Conservation (phyloP, 2,329 filamentous ascomycete genomes). For the Leptodontidium sp. region DNA sequence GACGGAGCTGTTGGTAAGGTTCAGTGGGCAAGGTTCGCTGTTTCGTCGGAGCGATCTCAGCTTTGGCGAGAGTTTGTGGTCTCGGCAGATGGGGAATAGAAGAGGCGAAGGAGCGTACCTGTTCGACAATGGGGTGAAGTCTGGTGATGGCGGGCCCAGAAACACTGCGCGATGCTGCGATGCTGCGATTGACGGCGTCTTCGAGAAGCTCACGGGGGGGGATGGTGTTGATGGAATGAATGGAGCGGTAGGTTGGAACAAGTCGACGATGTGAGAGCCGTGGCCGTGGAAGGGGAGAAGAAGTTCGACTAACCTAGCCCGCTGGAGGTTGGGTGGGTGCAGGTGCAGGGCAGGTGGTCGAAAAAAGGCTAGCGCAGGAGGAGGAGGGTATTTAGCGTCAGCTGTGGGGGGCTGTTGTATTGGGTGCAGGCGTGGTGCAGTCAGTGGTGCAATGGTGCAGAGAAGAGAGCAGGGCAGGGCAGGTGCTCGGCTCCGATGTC, state of each 20-base stretch:
- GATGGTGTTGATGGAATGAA: background rate
- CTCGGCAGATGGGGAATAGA: background rate
- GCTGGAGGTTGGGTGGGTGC: background rate
- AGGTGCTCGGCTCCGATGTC: constrained; percentile 1
- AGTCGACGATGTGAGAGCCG: background rate
- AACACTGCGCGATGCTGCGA: constrained; percentile 15
- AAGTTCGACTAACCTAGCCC: background rate
- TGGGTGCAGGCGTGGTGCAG: too few relatives aligned
- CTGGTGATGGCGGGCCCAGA: background rate
- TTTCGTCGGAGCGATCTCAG: constrained; percentile 9
- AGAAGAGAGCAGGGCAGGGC: too few relatives aligned
- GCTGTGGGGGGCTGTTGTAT: background rate
- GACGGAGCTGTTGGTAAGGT: constrained; percentile 5
- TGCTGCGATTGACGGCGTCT: constrained; percentile 14
- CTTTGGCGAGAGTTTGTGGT: constrained; percentile 11
- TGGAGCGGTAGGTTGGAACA: background rate
- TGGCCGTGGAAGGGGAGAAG: background rate
- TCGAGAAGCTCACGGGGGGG: background rate
- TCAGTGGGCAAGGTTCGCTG: constrained; percentile 4
- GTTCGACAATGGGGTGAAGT: background rate
- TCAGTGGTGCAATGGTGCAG: too few relatives aligned
- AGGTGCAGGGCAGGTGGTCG: too few relatives aligned
- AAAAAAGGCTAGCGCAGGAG: too few relatives aligned
- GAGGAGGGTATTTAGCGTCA: background rate
- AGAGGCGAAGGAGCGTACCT: background rate